Evolutionary conservation across 768 basidiomycete genomes (phyloP).

Genomic region (Mycena pura): DNA sequence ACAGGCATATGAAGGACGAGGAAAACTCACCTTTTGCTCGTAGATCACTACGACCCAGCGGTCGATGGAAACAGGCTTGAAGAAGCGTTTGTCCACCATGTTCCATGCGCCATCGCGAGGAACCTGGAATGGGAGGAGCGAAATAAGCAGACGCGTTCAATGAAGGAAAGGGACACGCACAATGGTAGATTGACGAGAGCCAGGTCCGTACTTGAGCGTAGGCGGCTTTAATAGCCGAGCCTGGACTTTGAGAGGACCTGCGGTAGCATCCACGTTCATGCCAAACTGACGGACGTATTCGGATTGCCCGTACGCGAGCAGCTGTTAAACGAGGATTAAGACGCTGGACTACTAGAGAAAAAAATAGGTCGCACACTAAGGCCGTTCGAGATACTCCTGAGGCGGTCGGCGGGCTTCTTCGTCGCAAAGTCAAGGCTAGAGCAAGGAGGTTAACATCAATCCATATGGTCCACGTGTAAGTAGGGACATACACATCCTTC

Average conservation of each 20-base stretch:
- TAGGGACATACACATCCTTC: conserved; percentile 46
- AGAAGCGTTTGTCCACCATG: conserved; percentile 81
- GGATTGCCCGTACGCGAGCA: conserved; percentile 73
- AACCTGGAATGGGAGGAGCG: conserved; percentile 41
- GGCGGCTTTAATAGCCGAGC: conserved; percentile 73
- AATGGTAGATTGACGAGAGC: conserved; percentile 61
- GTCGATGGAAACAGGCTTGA: conserved; percentile 55
- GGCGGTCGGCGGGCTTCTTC: conserved; percentile 63
- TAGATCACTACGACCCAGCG: conserved; percentile 73
- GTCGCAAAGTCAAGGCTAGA: conserved; percentile 65
- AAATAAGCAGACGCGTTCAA: too few relatives aligned
- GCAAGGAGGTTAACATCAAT: background rate
- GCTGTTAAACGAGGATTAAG: conserved; percentile 39
- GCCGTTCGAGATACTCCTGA: conserved; percentile 60
- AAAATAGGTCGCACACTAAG: conserved; percentile 48
- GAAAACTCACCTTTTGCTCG: conserved; percentile 50
- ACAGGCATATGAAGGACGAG: background rate
- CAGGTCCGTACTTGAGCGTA: conserved; percentile 66
- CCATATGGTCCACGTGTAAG: too few relatives aligned
- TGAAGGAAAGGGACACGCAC: conserved; percentile 45
- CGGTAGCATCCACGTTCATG: conserved; percentile 59
- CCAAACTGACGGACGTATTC: conserved; percentile 80
- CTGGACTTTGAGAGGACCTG: conserved; percentile 57
- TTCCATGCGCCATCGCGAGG: conserved; percentile 75
- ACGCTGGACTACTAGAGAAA: background rate